phyloP scores from a whole-genome alignment of 148 eudicot genomes.

The Rhododendron griersonianum region DNA sequence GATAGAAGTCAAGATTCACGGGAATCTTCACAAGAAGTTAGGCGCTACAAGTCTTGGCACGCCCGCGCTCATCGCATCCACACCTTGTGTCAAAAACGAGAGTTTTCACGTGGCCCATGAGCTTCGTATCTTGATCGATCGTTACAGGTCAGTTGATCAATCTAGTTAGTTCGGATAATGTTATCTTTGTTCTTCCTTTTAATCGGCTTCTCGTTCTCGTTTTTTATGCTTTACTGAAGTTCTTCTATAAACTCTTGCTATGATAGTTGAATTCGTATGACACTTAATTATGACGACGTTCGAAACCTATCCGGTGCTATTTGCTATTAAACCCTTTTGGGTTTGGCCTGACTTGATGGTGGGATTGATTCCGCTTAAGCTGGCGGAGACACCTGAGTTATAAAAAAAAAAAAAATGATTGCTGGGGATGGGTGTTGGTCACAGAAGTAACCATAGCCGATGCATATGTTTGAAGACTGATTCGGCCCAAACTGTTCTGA shows the following conservation, averaged over 20 bases:
- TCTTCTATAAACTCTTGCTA: neutral
- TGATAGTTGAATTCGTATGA: neutral
- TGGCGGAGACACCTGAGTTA: too few relatives aligned
- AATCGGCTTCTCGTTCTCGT: neutral
- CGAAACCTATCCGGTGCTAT: neutral
- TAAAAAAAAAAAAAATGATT: neutral
- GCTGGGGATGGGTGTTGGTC: neutral
- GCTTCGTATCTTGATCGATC: neutral
- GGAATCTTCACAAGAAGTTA: too few relatives aligned
- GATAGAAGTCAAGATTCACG: too few relatives aligned
- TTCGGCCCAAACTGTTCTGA: neutral
- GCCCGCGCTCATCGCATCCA: too few relatives aligned
- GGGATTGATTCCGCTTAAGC: too few relatives aligned
- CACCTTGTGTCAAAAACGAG: too few relatives aligned
- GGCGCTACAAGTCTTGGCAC: too few relatives aligned
- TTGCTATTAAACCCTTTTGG: neutral
- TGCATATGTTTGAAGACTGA: neutral
- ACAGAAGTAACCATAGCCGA: neutral
- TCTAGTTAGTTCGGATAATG: neutral
- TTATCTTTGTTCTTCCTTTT: neutral
- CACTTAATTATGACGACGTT: neutral
- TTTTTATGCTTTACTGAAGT: neutral
- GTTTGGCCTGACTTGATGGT: too few relatives aligned
- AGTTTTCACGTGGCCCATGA: neutral
- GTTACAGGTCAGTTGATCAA: neutral